A percentile compares a stretch with the other conserved stretches of the same genome.
Conservation (phyloP, 352 stramenopile species). For the Globisporangium okanoganense region DNA sequence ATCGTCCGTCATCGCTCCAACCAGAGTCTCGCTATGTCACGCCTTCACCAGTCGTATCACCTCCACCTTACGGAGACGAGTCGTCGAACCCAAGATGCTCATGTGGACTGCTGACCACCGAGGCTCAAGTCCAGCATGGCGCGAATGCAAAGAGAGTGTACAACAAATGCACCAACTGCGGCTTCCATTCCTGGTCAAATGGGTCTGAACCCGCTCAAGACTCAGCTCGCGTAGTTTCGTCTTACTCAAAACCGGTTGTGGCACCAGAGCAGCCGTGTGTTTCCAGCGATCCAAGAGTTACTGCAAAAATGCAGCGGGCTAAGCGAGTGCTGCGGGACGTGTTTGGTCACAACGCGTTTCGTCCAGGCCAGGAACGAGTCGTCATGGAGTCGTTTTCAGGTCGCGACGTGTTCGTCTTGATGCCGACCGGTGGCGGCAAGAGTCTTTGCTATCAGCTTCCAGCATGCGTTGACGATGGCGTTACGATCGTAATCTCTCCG, state of each 20-base stretch:
- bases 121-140: slow-evolving; percentile 64
- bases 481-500: slow-evolving; percentile 98
- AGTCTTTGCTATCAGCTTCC: slow-evolving; percentile 97
- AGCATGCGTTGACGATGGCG: slow-evolving; percentile 84
- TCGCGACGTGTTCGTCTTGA: slow-evolving; percentile 98
- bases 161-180: slow-evolving; percentile 68
- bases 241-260: slow-evolving; percentile 9
- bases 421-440: slow-evolving; percentile 99
- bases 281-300: slow-evolving; percentile 44
- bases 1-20: slow-evolving; percentile 14
- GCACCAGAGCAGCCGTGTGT: slow-evolving; percentile 29
- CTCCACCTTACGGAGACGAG: slow-evolving; percentile 8
- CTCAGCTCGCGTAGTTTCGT: slow-evolving; percentile 8
- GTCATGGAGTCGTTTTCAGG: slow-evolving; percentile 91
- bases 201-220: slow-evolving; percentile 17
- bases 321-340: slow-evolving; percentile 80
- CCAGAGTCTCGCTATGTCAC: slow-evolving; percentile 6
- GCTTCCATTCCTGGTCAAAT: slow-evolving; percentile 74
- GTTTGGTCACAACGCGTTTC: slow-evolving; percentile 96
- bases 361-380: slow-evolving; percentile 93
- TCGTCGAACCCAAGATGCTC: slow-evolving; percentile 36
- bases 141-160: slow-evolving; percentile 61
- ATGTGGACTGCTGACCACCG: slow-evolving; percentile 55
- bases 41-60: neutral
- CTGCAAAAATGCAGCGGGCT: slow-evolving; percentile 62